Conservation (phyloP, 305 asterid genomes). For the Ruellia speciosa region DNA sequence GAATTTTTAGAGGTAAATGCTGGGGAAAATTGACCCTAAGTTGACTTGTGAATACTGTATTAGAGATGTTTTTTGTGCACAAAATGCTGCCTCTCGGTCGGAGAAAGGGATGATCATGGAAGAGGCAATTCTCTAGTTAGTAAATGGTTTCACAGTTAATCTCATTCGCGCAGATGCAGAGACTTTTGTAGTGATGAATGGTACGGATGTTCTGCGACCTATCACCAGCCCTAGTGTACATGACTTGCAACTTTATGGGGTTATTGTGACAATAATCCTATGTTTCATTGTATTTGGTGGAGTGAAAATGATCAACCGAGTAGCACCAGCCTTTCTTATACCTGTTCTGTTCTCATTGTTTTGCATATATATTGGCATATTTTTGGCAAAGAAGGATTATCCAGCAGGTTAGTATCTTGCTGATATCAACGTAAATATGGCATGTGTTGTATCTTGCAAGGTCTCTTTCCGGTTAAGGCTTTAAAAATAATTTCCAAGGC, state of each 20-base stretch:
- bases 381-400: conserved; percentile 56
- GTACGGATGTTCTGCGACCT: conserved; percentile 64
- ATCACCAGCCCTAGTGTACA: conserved; percentile 86
- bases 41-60: conserved; percentile 3
- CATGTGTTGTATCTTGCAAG: too few species aligned
- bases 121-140: too few species aligned
- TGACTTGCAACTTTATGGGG: conserved; percentile 90
- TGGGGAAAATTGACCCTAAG: conserved; percentile 10
- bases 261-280: conserved; percentile 76
- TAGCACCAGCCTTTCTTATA: conserved; percentile 90
- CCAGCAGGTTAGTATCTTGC: conserved; percentile 55
- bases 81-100: too few species aligned
- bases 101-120: too few species aligned
- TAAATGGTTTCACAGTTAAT: conserved; percentile 13
- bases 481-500: too few species aligned
- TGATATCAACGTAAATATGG: too few species aligned
- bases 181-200: conserved; percentile 68
- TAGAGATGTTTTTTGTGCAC: too few species aligned
- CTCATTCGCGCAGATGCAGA: conserved; percentile 37
- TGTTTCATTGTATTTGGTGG: conserved; percentile 98
- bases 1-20: conserved; percentile 74
- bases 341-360: conserved; percentile 77
- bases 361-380: conserved; percentile 79
- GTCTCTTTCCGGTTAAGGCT: too few species aligned
- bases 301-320: conserved; percentile 89